Evolutionary conservation across 257 asterid species (phyloP).

Genomic region (Cinchona pubescens): DNA sequence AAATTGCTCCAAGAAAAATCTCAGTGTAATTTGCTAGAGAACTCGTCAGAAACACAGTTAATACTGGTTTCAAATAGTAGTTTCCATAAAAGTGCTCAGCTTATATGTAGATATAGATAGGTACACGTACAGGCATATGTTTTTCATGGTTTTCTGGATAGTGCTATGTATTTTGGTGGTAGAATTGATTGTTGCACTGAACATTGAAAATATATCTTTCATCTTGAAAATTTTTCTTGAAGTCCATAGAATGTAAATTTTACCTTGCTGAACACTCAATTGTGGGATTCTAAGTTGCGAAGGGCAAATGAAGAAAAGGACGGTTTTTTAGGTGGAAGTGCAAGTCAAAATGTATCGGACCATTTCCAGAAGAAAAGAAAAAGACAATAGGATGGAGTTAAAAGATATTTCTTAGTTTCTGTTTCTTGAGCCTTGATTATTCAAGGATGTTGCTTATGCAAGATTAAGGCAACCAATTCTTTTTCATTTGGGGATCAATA

Average conservation of each 20-base stretch:
- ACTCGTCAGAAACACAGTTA: neutral
- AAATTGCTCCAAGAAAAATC: neutral
- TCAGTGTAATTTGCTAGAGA: neutral
- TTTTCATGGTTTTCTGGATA: neutral
- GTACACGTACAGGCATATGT: neutral
- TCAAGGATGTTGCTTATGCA: conserved; percentile 30
- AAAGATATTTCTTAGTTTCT: neutral
- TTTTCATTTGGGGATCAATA: conserved; percentile 74
- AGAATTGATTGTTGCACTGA: neutral
- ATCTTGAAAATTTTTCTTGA: neutral
- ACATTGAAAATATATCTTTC: neutral
- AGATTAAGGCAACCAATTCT: conserved; percentile 70
- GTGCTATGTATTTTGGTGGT: neutral
- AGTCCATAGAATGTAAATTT: neutral
- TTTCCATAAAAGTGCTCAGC: neutral
- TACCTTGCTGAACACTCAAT: neutral
- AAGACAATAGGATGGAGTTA: neutral
- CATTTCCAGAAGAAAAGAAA: neutral
- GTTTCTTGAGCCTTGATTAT: neutral
- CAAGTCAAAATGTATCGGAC: neutral
- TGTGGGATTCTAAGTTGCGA: neutral
- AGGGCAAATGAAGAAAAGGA: neutral
- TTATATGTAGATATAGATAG: neutral
- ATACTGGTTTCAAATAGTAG: neutral
- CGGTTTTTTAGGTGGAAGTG: neutral